Conservation (phyloP, 257 asterid genomes). For the Cynanchum wilfordii region DNA sequence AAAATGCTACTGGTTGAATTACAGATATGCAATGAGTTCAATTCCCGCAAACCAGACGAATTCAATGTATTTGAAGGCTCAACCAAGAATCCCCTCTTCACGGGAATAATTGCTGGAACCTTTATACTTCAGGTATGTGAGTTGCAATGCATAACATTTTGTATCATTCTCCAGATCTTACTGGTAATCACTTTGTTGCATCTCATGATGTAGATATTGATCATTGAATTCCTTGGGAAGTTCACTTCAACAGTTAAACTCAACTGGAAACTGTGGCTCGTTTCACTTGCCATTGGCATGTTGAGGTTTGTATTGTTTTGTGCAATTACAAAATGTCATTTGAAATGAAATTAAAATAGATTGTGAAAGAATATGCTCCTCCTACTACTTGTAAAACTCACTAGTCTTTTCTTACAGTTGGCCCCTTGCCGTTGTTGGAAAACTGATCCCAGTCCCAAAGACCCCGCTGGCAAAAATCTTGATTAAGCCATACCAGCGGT, state of each 20-base stretch:
- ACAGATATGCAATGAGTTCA: slow-evolving; percentile 83
- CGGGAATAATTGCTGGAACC: slow-evolving; percentile 75
- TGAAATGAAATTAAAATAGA: background rate
- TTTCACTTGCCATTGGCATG: slow-evolving; percentile 58
- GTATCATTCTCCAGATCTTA: slow-evolving; percentile 5
- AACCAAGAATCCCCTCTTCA: slow-evolving; percentile 73
- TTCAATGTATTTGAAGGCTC: slow-evolving; percentile 71
- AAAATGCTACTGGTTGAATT: slow-evolving; percentile 1
- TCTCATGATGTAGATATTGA: slow-evolving; percentile 49
- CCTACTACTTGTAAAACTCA: background rate
- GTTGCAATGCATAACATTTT: background rate
- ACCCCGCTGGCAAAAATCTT: slow-evolving; percentile 77
- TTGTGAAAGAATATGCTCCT: background rate
- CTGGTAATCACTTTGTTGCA: slow-evolving; percentile 18
- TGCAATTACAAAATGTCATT: background rate
- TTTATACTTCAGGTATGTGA: slow-evolving; percentile 55
- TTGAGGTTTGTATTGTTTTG: slow-evolving; percentile 57
- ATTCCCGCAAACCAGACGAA: slow-evolving; percentile 85
- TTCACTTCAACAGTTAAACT: slow-evolving; percentile 59
- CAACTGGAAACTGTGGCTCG: slow-evolving; percentile 50
- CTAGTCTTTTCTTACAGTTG: slow-evolving; percentile 45
- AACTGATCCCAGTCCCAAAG: slow-evolving; percentile 77
- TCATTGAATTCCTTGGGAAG: slow-evolving; percentile 74
- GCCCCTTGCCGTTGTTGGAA: slow-evolving; percentile 88
- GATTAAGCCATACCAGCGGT: slow-evolving; percentile 60